phyloP scores from a whole-genome alignment of 768 basidiomycete species.

The Lactarius quietus region DNA sequence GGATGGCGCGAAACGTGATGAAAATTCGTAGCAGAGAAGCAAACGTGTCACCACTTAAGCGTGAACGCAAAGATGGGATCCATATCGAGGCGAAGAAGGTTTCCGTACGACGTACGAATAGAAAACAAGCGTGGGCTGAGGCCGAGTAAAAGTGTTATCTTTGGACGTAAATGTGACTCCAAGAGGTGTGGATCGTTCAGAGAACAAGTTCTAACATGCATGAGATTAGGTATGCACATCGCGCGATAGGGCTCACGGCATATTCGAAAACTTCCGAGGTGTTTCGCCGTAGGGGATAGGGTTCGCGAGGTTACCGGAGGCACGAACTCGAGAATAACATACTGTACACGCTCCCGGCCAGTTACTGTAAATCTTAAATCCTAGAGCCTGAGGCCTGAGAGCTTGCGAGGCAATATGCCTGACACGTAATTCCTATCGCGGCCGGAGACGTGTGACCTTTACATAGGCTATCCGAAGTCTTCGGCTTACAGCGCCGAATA shows the following conservation, averaged over 20 bases:
- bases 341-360: background rate
- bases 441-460: slow-evolving; percentile 14
- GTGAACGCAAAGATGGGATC: slow-evolving; percentile 6
- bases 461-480: slow-evolving; percentile 15
- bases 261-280: slow-evolving; percentile 13
- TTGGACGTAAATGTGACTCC: slow-evolving; percentile 22
- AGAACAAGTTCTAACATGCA: slow-evolving; percentile 19
- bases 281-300: slow-evolving; percentile 1
- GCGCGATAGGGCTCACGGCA: slow-evolving; percentile 13
- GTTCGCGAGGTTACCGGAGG: slow-evolving; percentile 4
- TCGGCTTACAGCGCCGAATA: slow-evolving; percentile 9
- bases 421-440: slow-evolving; percentile 15
- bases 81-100: slow-evolving; percentile 10
- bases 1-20: slow-evolving; percentile 6
- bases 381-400: slow-evolving; percentile 2
- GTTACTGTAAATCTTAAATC: background rate
- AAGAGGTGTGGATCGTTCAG: slow-evolving; percentile 19
- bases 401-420: slow-evolving; percentile 8
- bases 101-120: slow-evolving; percentile 12
- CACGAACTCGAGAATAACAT: background rate
- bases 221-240: slow-evolving; percentile 12
- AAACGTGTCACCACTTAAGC: slow-evolving; percentile 6
- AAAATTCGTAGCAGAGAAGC: slow-evolving; percentile 10
- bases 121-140: background rate
- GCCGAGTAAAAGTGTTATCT: slow-evolving; percentile 7